These are phyloP conservation scores for Aquilaria agallochum DNA, from an alignment of 441 rosid genomes.

Conservation along the genomic window DNA sequence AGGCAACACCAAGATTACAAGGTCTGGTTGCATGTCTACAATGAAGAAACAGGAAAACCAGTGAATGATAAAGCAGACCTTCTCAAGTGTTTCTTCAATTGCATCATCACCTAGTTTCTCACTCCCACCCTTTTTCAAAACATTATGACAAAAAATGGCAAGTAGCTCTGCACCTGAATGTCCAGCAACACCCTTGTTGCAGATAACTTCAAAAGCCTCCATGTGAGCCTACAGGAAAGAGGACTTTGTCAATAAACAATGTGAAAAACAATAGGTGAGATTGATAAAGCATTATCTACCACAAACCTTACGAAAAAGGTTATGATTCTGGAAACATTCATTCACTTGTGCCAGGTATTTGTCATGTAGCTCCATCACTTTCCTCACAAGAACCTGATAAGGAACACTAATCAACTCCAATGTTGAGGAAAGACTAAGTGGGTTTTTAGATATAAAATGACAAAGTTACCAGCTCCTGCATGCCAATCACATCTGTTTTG, in stretches of 20 bases:
- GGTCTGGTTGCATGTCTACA: too few relatives aligned
- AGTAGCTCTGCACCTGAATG: too few relatives aligned
- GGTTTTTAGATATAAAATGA: slow-evolving; percentile 30
- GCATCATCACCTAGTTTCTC: slow-evolving; percentile 38
- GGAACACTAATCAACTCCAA: slow-evolving; percentile 8
- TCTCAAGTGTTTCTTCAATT: slow-evolving; percentile 48
- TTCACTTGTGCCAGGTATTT: too few relatives aligned
- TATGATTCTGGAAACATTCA: too few relatives aligned
- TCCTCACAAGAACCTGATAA: slow-evolving; percentile 42
- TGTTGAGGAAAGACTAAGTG: not conserved
- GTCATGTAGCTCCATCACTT: slow-evolving; percentile 23
- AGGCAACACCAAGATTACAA: not conserved
- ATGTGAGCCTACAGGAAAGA: too few relatives aligned
- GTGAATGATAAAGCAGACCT: slow-evolving; percentile 21
- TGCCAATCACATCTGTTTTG: slow-evolving; percentile 58
- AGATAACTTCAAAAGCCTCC: too few relatives aligned
- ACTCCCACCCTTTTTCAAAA: slow-evolving; percentile 36
- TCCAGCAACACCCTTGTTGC: too few relatives aligned
- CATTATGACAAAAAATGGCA: slow-evolving; percentile 15
- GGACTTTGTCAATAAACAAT: too few relatives aligned
- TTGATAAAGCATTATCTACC: too few relatives aligned
- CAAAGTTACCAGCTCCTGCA: slow-evolving; percentile 58
- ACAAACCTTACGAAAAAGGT: too few relatives aligned
- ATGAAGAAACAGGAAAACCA: not conserved
- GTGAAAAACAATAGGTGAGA: too few relatives aligned